phyloP scores from a whole-genome alignment of 2,329 filamentous ascomycete genomes.

The Apiospora sp. region DNA sequence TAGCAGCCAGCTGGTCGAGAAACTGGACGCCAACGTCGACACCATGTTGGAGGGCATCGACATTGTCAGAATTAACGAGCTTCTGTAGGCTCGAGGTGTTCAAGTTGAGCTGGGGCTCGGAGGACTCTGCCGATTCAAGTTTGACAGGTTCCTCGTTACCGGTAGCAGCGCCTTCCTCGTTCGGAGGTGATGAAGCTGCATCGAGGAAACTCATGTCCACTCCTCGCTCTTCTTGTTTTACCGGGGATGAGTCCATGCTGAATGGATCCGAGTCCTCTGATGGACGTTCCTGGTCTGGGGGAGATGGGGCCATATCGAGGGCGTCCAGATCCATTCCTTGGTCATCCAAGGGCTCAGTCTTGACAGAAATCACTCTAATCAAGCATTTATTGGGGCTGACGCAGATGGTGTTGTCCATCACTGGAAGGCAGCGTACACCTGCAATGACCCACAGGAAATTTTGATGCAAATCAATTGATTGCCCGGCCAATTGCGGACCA shows the following conservation, averaged over 20 bases:
- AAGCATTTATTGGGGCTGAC: not conserved
- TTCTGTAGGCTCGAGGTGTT: not conserved
- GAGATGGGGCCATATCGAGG: not conserved
- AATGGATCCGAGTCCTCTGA: not conserved
- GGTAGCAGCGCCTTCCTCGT: not conserved
- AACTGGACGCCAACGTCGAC: not conserved
- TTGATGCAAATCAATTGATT: not conserved
- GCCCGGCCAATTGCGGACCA: not conserved
- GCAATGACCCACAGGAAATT: not conserved
- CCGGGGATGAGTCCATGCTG: not conserved
- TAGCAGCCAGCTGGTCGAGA: not conserved
- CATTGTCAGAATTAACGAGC: not conserved
- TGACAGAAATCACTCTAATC: not conserved
- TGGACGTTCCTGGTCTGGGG: not conserved
- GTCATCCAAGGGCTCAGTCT: constrained; percentile 3
- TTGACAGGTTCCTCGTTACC: not conserved
- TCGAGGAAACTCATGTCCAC: not conserved
- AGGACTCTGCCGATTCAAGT: not conserved
- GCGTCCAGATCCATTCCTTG: not conserved
- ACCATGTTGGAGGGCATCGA: not conserved
- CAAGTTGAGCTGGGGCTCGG: not conserved
- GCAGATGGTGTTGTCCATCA: not conserved
- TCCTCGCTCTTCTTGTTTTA: not conserved
- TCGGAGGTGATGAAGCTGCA: not conserved
- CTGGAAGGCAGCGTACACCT: not conserved